A percentile compares a stretch with the other conserved stretches of the same genome.
These are phyloP conservation scores for Geotrichum fermentans DNA, from an alignment of 1,139 yeast species.

Conservation along the genomic window DNA sequence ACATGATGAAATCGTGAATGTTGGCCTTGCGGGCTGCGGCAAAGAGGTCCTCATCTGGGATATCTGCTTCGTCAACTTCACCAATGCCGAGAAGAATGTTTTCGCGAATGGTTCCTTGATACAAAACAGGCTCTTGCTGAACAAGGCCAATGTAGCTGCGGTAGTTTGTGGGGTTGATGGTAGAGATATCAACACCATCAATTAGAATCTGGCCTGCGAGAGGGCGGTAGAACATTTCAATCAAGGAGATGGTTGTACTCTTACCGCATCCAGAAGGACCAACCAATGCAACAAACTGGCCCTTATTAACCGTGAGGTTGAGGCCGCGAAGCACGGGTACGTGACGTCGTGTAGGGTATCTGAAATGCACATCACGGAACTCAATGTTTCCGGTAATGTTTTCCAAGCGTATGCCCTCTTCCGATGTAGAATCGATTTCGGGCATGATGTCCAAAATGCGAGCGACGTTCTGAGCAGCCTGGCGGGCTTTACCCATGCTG, in stretches of 20 bases:
- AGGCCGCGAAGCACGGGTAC: slow-evolving; percentile 65
- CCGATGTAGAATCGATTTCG: slow-evolving; percentile 48
- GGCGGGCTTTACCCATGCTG: slow-evolving; percentile 48
- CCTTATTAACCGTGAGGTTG: slow-evolving; percentile 61
- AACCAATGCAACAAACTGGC: slow-evolving; percentile 87
- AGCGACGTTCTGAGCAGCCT: slow-evolving; percentile 73
- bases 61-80: slow-evolving; percentile 40
- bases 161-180: slow-evolving; percentile 63
- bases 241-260: slow-evolving; percentile 80
- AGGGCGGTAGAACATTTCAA: slow-evolving; percentile 78
- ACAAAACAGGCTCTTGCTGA: slow-evolving; percentile 74
- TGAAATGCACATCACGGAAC: slow-evolving; percentile 63
- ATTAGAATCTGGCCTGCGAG: slow-evolving; percentile 56
- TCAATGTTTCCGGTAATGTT: slow-evolving; percentile 53
- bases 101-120: slow-evolving; percentile 81
- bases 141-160: slow-evolving; percentile 77
- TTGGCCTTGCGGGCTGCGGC: slow-evolving; percentile 74
- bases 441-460: slow-evolving; percentile 68
- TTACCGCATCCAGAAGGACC: slow-evolving; percentile 97
- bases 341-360: slow-evolving; percentile 80
- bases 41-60: slow-evolving; percentile 41
- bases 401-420: slow-evolving; percentile 45
- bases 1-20: slow-evolving; percentile 67
- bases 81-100: slow-evolving; percentile 66
- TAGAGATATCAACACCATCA: slow-evolving; percentile 66